phyloP scores from a whole-genome alignment of 352 stramenopile species.

The Sclerospora graminicola region DNA sequence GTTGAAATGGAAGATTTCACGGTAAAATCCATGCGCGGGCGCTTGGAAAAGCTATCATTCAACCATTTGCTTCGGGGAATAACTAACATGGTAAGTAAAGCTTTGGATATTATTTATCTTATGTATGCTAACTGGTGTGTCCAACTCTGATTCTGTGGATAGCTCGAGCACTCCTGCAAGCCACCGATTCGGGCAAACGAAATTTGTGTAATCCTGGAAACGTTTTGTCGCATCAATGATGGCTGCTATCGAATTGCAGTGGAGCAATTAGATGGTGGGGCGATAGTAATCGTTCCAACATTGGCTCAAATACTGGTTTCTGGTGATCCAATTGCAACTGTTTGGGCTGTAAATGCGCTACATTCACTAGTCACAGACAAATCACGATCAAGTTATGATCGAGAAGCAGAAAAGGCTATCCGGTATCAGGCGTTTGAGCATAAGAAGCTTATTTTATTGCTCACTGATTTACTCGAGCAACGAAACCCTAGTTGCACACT shows the following conservation, averaged over 20 bases:
- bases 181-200: constrained; percentile 53
- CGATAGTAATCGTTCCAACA: constrained; percentile 27
- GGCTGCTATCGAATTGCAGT: constrained; percentile 55
- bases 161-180: constrained; percentile 61
- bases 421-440: constrained; percentile 51
- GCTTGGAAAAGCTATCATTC: constrained; percentile 53
- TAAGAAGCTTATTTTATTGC: constrained; percentile 45
- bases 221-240: constrained; percentile 64
- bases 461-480: constrained; percentile 41
- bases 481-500: constrained; percentile 41
- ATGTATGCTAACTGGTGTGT: neutral
- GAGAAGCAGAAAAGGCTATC: constrained; percentile 41
- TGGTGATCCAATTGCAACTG: constrained; percentile 34
- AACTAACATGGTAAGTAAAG: constrained; percentile 41
- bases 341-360: constrained; percentile 53
- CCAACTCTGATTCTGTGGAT: neutral
- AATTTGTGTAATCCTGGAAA: constrained; percentile 52
- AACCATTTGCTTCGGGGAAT: constrained; percentile 38
- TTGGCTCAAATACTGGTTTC: constrained; percentile 39
- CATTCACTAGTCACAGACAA: constrained; percentile 55
- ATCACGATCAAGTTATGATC: constrained; percentile 26
- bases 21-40: constrained; percentile 27
- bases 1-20: constrained; percentile 52
- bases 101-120: neutral
- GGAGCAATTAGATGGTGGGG: constrained; percentile 32